These are phyloP conservation scores for Brassica rapa DNA, from an alignment of 345 rosid genomes.

Conservation along the genomic window DNA sequence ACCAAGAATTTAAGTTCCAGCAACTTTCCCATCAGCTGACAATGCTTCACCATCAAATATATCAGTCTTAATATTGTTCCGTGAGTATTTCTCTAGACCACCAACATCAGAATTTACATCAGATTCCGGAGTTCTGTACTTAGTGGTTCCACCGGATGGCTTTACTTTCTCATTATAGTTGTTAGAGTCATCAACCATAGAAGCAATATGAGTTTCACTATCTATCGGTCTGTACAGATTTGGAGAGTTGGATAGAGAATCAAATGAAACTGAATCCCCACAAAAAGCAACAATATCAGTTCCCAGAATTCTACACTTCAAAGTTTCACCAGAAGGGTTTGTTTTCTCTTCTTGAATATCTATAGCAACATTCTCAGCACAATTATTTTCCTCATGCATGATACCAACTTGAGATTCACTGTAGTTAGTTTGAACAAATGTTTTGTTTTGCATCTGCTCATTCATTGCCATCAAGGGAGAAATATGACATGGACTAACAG, in stretches of 20 bases:
- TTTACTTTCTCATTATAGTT: conserved; percentile 13
- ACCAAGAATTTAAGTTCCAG: conserved; percentile 26
- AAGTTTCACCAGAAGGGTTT: conserved; percentile 15
- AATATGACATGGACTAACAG: conserved; percentile 32
- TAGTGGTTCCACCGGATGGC: conserved; percentile 13
- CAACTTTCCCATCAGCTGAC: conserved; percentile 40
- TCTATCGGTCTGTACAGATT: conserved; percentile 3
- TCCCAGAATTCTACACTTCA: conserved; percentile 14
- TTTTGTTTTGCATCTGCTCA: conserved; percentile 40
- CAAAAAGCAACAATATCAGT: conserved; percentile 10
- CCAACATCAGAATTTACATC: conserved; percentile 44
- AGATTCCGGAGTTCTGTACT: conserved; percentile 11
- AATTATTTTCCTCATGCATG: conserved; percentile 39
- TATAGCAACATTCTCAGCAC: conserved; percentile 11
- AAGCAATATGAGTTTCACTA: conserved; percentile 24
- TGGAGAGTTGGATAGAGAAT: conserved; percentile 21
- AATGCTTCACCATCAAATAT: conserved; percentile 36
- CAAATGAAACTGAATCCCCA: conserved; percentile 25
- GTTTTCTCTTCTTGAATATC: conserved; percentile 19
- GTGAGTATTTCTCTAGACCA: conserved; percentile 45
- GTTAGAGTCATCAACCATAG: conserved; percentile 21
- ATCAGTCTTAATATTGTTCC: conserved; percentile 22
- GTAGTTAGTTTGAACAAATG: conserved; percentile 28
- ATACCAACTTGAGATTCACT: conserved; percentile 33
- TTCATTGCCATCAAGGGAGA: conserved; percentile 31